Evolutionary conservation across 1,284 basidiomycete species (phyloP).

Genomic region (Cryptococcus sp.): DNA sequence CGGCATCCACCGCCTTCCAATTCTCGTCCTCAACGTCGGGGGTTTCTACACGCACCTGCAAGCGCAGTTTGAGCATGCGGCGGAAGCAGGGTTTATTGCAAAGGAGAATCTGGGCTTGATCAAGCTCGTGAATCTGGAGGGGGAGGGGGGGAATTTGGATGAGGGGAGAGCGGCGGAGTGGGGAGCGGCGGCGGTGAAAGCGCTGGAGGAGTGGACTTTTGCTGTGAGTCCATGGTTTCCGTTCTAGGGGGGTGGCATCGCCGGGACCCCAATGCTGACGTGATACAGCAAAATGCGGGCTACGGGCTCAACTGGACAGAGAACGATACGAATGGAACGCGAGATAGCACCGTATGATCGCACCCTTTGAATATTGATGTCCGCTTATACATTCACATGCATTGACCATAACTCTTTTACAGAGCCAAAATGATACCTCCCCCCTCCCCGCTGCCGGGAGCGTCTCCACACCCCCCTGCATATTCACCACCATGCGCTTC

Average conservation of each 20-base stretch:
- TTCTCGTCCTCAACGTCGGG: constrained; percentile 73
- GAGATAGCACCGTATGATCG: constrained; percentile 16
- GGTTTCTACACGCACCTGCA: constrained; percentile 77
- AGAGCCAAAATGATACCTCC: not conserved
- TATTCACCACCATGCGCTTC: constrained; percentile 44
- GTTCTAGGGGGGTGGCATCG: too few species aligned
- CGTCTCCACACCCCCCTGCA: constrained; percentile 10
- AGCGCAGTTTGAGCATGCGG: constrained; percentile 63
- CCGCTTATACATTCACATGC: constrained; percentile 5
- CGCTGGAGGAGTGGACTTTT: constrained; percentile 62
- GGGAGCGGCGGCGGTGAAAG: constrained; percentile 67
- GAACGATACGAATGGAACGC: constrained; percentile 4
- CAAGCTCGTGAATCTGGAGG: constrained; percentile 68
- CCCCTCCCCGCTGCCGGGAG: not conserved
- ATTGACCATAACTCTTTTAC: constrained; percentile 7
- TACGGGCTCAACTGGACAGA: constrained; percentile 41
- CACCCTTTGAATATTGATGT: not conserved
- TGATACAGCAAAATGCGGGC: constrained; percentile 30
- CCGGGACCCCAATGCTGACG: too few species aligned
- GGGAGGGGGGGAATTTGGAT: constrained; percentile 57
- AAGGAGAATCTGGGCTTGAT: constrained; percentile 61
- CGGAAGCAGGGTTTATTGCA: constrained; percentile 72
- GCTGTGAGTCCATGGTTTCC: constrained; percentile 21
- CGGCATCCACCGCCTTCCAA: constrained; percentile 75
- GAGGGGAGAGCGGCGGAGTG: constrained; percentile 59